Base-by-base conservation (phyloP, 2,329 filamentous ascomycete genomes). In the Cladophialophora chaetospira region DNA sequence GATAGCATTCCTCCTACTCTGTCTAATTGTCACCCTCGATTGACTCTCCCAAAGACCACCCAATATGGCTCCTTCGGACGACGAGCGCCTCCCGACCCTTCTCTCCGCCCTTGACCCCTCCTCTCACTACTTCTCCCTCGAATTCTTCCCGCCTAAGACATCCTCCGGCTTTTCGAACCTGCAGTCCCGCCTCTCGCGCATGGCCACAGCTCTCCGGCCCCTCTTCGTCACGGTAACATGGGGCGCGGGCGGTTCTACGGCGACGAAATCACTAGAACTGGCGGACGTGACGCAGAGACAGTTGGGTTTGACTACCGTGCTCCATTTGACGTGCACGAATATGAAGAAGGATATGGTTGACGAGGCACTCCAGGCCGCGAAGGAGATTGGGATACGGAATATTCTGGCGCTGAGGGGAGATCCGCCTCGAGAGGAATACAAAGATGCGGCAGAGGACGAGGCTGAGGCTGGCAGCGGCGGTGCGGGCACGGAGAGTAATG, bases 91-190 rank as follows among this genome's bases (percentile, higher is more conserved):
- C 23, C 62, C 64, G n/a, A 62, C 63, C 4, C 59, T 66, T 4
- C 35, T 65, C 15, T 55, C 64, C 42, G 33, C 91, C 60, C 78
- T 99, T 77, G 89, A 90, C 73, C 83, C 87, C 63, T 85, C 89
- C 73, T 83, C 84, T 64, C 86, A 83, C 71, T 97, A 94, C 79
- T 96, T 96, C 76, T 97, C 94, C 45, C 87, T 97, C 75, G 94
- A 99, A 77, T 99, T 99, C 84, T 99, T 99, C 78, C 94, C 94
- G 65, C 94, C 94, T 62, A 99, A 97, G 79, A 99, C 94, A 44
- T 82, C 88, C 60, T 96, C 96, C 86, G 94, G 94, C 64, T 95
- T 94, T 68, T 88, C 90, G 62, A 99, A 99, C 73, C 85, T 99
- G 53, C 89, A 93, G 71, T 89, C 89, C 63, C 91, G 94, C 70